phyloP scores from a whole-genome alignment of 2,329 filamentous ascomycete species.

The Neofusicoccum ribis region DNA sequence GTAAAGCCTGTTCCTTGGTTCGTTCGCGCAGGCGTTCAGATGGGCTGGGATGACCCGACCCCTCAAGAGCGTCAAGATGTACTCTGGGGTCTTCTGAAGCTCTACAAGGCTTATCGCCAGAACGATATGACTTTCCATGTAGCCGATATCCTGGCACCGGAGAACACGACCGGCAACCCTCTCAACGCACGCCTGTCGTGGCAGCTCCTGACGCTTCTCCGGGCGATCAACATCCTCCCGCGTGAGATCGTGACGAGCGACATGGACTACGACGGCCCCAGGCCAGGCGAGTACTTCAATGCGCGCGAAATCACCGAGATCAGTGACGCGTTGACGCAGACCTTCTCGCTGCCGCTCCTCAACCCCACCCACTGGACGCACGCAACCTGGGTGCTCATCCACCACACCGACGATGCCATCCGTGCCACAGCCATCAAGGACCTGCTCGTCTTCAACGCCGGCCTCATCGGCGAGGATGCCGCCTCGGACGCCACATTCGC shows the following conservation, averaged over 20 bases:
- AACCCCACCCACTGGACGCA: conserved; percentile 37
- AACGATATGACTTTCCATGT: conserved; percentile 46
- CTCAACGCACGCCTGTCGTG: conserved; percentile 77
- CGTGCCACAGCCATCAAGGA: conserved; percentile 44
- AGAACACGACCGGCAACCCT: conserved; percentile 73
- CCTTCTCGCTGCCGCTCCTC: conserved; percentile 38
- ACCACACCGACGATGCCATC: conserved; percentile 64
- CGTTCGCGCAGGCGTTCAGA: conserved; percentile 57
- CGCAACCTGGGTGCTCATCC: conserved; percentile 74
- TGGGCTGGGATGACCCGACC: conserved; percentile 62
- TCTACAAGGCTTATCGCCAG: conserved; percentile 66
- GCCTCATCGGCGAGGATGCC: conserved; percentile 14
- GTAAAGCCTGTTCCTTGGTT: conserved; percentile 73
- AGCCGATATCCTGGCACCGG: conserved; percentile 71
- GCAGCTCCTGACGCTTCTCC: conserved; percentile 70
- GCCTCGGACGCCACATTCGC: conserved; percentile 9
- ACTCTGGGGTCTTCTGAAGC: conserved; percentile 81
- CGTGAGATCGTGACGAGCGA: conserved; percentile 31
- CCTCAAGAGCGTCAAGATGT: conserved; percentile 69
- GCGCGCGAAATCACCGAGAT: conserved; percentile 22
- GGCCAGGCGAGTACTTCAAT: conserved; percentile 10
- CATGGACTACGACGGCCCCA: conserved; percentile 23
- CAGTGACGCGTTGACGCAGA: conserved; percentile 61
- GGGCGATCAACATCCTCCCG: conserved; percentile 24
- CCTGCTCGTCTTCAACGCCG: conserved; percentile 13